Evolutionary conservation across 2,329 filamentous ascomycete genomes (phyloP).

Genomic region (Colletotrichum neosansevieriae): DNA sequence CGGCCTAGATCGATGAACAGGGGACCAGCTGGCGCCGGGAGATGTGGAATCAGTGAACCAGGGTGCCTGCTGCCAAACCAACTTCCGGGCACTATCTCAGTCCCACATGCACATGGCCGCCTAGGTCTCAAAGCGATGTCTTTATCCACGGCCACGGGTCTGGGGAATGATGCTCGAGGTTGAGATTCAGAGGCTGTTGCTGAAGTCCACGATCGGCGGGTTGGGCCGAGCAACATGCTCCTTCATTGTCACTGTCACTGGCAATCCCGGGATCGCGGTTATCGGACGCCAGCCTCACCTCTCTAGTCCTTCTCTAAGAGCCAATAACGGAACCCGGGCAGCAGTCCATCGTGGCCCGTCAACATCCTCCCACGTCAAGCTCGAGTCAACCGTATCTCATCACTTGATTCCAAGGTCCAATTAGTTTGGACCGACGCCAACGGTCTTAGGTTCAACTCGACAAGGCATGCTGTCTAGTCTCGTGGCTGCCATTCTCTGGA

Average conservation of each 20-base stretch:
- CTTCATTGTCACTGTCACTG: background rate
- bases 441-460: constrained; percentile 16
- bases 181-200: too few relatives aligned
- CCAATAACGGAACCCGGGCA: background rate
- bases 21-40: background rate
- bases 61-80: background rate
- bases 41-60: background rate
- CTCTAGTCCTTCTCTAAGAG: background rate
- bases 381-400: background rate
- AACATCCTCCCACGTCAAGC: background rate
- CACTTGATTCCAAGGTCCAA: constrained; percentile 8
- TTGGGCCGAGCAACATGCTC: too few relatives aligned
- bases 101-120: too few relatives aligned
- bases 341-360: background rate
- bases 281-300: background rate
- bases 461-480: constrained; percentile 4
- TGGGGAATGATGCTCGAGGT: too few relatives aligned
- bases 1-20: constrained; percentile 11
- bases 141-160: too few relatives aligned
- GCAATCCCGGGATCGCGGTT: background rate
- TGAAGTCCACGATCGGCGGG: too few relatives aligned
- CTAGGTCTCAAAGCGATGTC: background rate
- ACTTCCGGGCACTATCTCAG: background rate
- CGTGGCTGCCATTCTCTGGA: constrained; percentile 16
- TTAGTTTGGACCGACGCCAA: constrained; percentile 11